Evolutionary conservation across 2,329 filamentous ascomycete species (phyloP).

Genomic region (Apiospora rasikravindrae): DNA sequence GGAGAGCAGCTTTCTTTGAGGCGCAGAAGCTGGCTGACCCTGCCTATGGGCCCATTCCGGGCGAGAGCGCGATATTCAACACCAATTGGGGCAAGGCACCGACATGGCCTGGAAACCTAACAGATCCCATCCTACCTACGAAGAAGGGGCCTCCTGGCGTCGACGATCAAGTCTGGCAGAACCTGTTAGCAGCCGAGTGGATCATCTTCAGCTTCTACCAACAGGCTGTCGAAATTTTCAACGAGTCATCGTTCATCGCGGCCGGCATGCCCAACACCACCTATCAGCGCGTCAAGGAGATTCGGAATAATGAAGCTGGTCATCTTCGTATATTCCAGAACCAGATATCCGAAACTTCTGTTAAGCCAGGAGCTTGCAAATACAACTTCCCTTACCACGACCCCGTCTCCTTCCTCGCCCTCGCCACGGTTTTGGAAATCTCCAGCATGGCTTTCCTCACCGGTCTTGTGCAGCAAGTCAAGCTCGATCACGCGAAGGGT

Average conservation of each 20-base stretch:
- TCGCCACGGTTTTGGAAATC: constrained; percentile 43
- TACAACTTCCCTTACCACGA: constrained; percentile 32
- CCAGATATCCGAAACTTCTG: constrained; percentile 45
- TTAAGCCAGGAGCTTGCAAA: constrained; percentile 43
- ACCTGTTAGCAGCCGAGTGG: constrained; percentile 51
- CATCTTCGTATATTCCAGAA: constrained; percentile 51
- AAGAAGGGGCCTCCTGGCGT: constrained; percentile 35
- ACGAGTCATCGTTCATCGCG: constrained; percentile 37
- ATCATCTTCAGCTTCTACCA: constrained; percentile 50
- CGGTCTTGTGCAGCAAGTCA: constrained; percentile 42
- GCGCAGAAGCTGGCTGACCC: constrained; percentile 34
- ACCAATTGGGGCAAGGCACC: constrained; percentile 38
- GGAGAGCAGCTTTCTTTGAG: constrained; percentile 14
- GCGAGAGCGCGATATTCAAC: constrained; percentile 39
- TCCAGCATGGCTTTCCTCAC: constrained; percentile 47
- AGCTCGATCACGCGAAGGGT: constrained; percentile 38
- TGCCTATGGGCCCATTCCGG: constrained; percentile 39
- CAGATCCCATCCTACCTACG: constrained; percentile 38
- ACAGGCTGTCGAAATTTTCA: constrained; percentile 48
- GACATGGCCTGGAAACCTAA: constrained; percentile 45
- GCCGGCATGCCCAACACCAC: constrained; percentile 44
- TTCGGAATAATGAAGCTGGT: constrained; percentile 52
- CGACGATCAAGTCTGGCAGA: constrained; percentile 51
- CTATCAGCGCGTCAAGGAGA: constrained; percentile 38
- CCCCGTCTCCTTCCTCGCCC: constrained; percentile 31